Evolutionary conservation across 352 stramenopile species (phyloP), one percentile per base, ranked within the genome.

Genomic region (Paralagenidium karlingii): DNA sequence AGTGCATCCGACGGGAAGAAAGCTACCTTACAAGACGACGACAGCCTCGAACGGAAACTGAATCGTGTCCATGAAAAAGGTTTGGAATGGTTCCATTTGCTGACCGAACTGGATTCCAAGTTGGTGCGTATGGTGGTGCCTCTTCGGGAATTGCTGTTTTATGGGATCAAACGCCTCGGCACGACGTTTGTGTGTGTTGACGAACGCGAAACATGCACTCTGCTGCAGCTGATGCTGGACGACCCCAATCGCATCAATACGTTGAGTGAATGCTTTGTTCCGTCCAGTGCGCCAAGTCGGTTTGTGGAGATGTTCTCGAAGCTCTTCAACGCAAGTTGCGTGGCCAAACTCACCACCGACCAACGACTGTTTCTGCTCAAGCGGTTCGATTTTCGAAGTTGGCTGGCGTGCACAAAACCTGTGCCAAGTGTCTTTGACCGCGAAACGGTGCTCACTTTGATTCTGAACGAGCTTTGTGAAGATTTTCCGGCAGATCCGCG

Each of bases 301-400:
- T 92, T 90, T 42, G 79, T 90, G 7, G 73, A 90, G 40, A 88
- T 90, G 70, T 92, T 92, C 48, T 80, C 76, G 0, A 92, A 71
- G 43, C 43, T 92, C 12, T 84, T 90, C 76, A 88, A 69, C 51
- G 45, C 64, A 6, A 87, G 65, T 24, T 60, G 60, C 18, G 73
- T 74, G 0, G 62, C 69, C 0, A 81, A 82, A 40, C 50, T 92
- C 0, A 76, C 74, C 0, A 71, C 40, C 24, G 67, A 84, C 43
- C 66, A 89, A 21, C 86, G 87, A 42, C 41, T 90, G 16, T 53
- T 68, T 22, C 33, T 92, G 29, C 49, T 92, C 0, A 56, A 59
- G 2, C 63, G 79, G 3, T 92, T 92, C 40, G 79, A 92, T 45
- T 79, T 92, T 30, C 56, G 62, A 10, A 44, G 49, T 29, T 92